Evolutionary conservation across 768 basidiomycete genomes (phyloP).

Genomic region (Daedaleopsis nitida): DNA sequence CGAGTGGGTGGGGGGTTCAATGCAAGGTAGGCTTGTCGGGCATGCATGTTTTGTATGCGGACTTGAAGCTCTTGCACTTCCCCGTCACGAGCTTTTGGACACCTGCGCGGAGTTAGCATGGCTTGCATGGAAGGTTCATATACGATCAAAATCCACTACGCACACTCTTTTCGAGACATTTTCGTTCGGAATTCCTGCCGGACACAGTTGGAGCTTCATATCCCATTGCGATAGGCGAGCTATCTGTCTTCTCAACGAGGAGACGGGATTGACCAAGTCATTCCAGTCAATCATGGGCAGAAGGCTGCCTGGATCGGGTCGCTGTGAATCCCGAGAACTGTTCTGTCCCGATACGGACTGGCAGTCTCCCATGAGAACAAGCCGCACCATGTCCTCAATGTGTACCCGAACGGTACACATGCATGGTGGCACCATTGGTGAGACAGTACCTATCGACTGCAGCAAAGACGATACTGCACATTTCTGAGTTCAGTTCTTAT

Average conservation of each 20-base stretch:
- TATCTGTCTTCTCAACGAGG: too few species aligned
- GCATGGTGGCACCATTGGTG: too few species aligned
- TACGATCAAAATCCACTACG: background rate
- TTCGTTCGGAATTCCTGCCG: background rate
- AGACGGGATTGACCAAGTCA: background rate
- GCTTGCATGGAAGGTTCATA: background rate
- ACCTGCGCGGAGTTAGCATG: background rate
- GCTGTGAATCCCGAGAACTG: background rate
- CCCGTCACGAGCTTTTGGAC: background rate
- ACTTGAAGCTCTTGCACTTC: background rate
- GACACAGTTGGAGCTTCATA: too few species aligned
- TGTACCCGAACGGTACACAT: too few species aligned
- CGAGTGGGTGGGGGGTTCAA: background rate
- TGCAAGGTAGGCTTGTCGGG: background rate
- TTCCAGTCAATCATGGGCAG: background rate
- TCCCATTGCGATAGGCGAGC: background rate
- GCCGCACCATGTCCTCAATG: background rate
- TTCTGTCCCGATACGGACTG: background rate
- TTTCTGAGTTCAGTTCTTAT: too few species aligned
- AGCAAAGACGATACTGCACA: too few species aligned
- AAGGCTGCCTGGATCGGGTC: background rate
- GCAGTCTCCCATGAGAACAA: background rate
- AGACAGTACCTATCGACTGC: too few species aligned
- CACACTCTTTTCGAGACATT: background rate
- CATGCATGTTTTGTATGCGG: background rate